Percentiles rank a stretch among this genome's conserved stretches.
These are phyloP conservation scores for Puccinia horiana DNA, from an alignment of 1,284 basidiomycete species.

Conservation along the genomic window DNA sequence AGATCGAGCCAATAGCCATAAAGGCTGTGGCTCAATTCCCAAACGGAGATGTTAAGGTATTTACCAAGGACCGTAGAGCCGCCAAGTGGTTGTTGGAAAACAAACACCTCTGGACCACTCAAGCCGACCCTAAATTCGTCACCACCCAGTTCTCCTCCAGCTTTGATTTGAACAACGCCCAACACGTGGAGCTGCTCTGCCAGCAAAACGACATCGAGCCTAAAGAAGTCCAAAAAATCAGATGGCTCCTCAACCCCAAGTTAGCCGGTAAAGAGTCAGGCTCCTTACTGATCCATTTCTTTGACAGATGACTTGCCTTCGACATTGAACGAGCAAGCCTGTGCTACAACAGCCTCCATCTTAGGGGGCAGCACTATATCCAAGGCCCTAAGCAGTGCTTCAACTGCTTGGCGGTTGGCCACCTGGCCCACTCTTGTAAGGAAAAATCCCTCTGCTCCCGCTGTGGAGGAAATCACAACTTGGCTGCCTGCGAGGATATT, in stretches of 20 bases:
- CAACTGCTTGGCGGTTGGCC: conserved; percentile 4
- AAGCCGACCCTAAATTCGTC: conserved; percentile 2
- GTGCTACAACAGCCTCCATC: not conserved
- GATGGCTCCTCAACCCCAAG: conserved; percentile 6
- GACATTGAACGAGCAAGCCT: not conserved
- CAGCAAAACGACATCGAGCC: not conserved
- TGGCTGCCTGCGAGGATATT: not conserved
- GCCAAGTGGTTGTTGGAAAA: conserved; percentile 13
- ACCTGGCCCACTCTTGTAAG: not conserved
- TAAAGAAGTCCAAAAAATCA: not conserved
- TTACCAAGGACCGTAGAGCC: not conserved
- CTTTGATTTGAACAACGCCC: not conserved
- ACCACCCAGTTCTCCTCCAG: conserved; percentile 8
- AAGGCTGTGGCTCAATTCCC: not conserved
- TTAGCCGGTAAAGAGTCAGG: not conserved
- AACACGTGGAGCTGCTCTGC: not conserved
- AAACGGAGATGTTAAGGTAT: not conserved
- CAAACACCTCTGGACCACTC: not conserved
- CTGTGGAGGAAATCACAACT: conserved; percentile 8
- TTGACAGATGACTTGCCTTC: not conserved
- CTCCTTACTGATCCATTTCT: not conserved
- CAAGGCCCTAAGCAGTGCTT: not conserved
- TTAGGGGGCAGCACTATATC: not conserved
- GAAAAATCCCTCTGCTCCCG: not conserved
- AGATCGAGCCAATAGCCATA: not conserved